Base-by-base conservation (phyloP, 2,329 filamentous ascomycete species). In the Colletotrichum eremochloae region DNA sequence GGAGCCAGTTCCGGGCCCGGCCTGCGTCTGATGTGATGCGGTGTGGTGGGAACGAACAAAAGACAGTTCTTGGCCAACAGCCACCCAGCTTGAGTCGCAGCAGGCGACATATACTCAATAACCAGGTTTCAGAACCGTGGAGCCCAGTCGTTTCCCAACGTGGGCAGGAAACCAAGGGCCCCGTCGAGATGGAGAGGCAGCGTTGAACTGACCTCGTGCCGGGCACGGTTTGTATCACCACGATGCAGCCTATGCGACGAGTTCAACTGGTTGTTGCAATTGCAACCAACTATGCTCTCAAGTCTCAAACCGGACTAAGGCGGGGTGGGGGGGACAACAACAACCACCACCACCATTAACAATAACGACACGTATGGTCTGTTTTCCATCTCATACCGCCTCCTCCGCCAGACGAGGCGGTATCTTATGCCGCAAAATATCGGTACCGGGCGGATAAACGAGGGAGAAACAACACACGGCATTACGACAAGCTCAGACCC, bases 1-100 rank as follows among this genome's bases (percentile, higher is more conserved):
- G 62, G 50, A 64, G 7, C 24, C 15, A 56, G 33, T 64, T 18
- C 62, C 62, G 62, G n/a, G 38, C 50, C 50, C 36, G 62, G 62
- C 48, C 36, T n/a, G 48, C 11, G n/a, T n/a, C 40, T n/a, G 20
- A 15, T 50, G 20, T 52, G 58, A 31, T 29, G 31, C 11, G 55
- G 38, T 40, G 38, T 44, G 42, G 5, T 20, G 44, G 42, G 42
- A 44, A 20, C 24, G 24, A 24, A 24, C 24, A 8, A 31, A 33
- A 24, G 40, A 31, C 31, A 38, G 5, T 44, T 20, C 18, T 31
- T 48, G 29, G 58, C 42, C 58, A 24, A 33, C 57, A 46, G 42
- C 15, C 57, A 48, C 57, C 42, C 46, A 38, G 44, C 18, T 62
- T 38, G 62, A 46, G 62, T 64, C 14, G 48, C 50, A 12, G 38